Conservation (phyloP, 2,329 filamentous ascomycete species). For the Alternaria hordeiaustralica region DNA sequence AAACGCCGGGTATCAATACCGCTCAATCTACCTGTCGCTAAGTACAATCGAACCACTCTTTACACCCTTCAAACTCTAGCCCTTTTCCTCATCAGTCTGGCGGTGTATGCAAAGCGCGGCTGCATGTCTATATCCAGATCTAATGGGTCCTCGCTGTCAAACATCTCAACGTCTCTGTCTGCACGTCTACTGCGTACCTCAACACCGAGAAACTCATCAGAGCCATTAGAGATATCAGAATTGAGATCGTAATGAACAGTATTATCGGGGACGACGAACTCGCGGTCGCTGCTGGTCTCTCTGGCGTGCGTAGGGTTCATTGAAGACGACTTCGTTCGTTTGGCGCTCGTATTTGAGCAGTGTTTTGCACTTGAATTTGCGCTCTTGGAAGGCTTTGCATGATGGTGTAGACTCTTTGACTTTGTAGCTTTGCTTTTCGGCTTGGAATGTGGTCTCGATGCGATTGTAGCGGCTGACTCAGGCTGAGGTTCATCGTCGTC, state of each 20-base stretch:
- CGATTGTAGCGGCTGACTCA: background rate
- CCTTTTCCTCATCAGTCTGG: background rate
- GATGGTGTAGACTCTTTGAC: background rate
- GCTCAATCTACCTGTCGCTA: background rate
- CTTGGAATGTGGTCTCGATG: background rate
- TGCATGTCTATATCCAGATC: conserved; percentile 22
- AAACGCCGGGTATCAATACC: background rate
- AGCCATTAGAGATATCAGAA: background rate
- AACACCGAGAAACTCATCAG: background rate
- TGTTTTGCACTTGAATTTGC: background rate
- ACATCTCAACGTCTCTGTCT: conserved; percentile 8
- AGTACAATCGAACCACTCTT: background rate
- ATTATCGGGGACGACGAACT: conserved; percentile 10
- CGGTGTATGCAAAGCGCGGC: conserved; percentile 11
- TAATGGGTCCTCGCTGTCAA: background rate
- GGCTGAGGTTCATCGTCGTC: conserved; percentile 14
- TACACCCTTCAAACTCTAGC: background rate
- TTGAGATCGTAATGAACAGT: background rate
- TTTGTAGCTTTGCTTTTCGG: background rate
- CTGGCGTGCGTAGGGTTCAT: background rate
- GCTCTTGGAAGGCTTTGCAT: background rate
- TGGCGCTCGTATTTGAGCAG: background rate
- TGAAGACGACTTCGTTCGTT: background rate
- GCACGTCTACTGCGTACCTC: background rate
- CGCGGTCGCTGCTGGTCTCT: conserved; percentile 5